Conservation (phyloP, 1,284 basidiomycete genomes). For the Apiotrichum veenhuisii region DNA sequence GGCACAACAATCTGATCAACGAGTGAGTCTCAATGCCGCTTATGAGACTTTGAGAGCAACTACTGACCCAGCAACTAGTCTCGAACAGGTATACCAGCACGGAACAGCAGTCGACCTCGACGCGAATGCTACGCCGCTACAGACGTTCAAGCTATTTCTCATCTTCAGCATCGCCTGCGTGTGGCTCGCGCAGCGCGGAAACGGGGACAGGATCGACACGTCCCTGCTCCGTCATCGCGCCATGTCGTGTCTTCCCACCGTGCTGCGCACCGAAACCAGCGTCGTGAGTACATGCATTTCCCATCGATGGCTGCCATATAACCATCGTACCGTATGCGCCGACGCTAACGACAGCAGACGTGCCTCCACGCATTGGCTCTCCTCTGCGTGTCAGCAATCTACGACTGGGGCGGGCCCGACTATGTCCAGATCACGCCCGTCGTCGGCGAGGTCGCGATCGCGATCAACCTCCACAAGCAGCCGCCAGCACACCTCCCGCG, state of each 20-base stretch:
- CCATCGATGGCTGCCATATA: no score
- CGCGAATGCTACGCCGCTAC: slow-evolving; percentile 4
- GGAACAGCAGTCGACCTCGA: background rate
- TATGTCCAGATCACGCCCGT: background rate
- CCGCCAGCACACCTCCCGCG: background rate
- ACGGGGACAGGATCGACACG: slow-evolving; percentile 9
- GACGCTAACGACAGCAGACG: no score
- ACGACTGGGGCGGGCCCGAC: slow-evolving; percentile 11
- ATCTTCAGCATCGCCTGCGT: slow-evolving; percentile 3
- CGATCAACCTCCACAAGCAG: slow-evolving; percentile 3
- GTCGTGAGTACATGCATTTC: slow-evolving; percentile 4
- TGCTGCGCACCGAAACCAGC: slow-evolving; percentile 9
- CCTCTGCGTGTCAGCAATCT: slow-evolving; percentile 3
- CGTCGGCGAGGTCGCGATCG: background rate
- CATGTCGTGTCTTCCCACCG: background rate
- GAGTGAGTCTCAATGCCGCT: background rate
- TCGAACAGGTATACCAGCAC: background rate
- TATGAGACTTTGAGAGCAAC: no score
- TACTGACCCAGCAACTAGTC: background rate
- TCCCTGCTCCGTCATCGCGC: slow-evolving; percentile 7
- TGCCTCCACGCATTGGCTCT: slow-evolving; percentile 4
- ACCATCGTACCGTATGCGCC: no score
- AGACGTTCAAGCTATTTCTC: slow-evolving; percentile 10
- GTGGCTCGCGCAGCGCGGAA: slow-evolving; percentile 3
- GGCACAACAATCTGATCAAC: slow-evolving; percentile 1